Percentiles rank a stretch among this genome's conserved stretches.
phyloP scores from a whole-genome alignment of 2,329 filamentous ascomycete species.

The Pseudogymnoascus verrucosus region DNA sequence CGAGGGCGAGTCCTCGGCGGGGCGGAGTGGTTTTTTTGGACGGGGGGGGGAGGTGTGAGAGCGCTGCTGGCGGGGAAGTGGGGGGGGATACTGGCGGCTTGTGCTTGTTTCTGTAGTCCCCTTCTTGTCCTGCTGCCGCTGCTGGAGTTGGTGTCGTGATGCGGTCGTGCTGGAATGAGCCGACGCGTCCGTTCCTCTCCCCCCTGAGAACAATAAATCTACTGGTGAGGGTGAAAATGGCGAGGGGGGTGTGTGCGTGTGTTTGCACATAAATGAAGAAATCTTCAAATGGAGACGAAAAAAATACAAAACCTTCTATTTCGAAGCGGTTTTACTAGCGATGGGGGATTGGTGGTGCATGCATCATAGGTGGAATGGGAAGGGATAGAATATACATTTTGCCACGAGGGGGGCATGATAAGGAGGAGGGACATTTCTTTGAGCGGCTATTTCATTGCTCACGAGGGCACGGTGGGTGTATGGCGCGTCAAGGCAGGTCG shows the following conservation, averaged over 20 bases:
- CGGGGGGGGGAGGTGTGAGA: constrained; percentile 26
- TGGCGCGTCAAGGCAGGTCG: background rate
- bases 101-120: constrained; percentile 3
- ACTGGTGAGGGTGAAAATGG: background rate
- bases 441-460: background rate
- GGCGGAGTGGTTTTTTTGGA: constrained; percentile 27
- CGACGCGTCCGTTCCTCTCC: background rate
- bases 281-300: constrained; percentile 1
- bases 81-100: background rate
- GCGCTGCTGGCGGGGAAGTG: background rate
- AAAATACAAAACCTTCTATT: constrained; percentile 1
- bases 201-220: background rate
- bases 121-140: background rate
- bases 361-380: background rate
- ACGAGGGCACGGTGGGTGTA: background rate
- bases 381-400: background rate
- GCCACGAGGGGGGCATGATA: background rate
- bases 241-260: background rate
- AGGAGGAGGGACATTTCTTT: background rate
- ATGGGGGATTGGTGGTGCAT: background rate
- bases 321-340: background rate
- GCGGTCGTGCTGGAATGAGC: background rate
- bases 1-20: constrained; percentile 25
- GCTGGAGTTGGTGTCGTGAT: constrained; percentile 2
- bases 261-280: background rate